Base-by-base conservation (phyloP, 176 grass and related monocot genomes). In the Saccharum spontaneum region DNA sequence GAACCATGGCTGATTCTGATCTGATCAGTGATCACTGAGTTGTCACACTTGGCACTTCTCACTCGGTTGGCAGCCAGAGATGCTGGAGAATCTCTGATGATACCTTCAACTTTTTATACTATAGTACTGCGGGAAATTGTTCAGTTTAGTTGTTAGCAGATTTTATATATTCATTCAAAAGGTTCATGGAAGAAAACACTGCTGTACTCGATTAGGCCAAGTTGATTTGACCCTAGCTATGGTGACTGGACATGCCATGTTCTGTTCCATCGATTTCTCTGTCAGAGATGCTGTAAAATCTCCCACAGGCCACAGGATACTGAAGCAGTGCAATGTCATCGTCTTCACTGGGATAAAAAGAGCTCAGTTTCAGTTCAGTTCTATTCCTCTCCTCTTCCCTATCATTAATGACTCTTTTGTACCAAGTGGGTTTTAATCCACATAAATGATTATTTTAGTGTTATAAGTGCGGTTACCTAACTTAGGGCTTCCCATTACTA, bases 211-310 rank as follows among this genome's bases (percentile, higher is more conserved):
- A 12, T 39, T 28, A 67, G 40, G 71, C 22, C 20, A 39, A n/a
- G 55, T 17, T 66, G 57, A 77, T 68, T 54, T 54, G 50, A 54
- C 50, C 50, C 50, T 54, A 52, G 16, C 49, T 1, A 38, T 57
- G 55, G 67, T 86, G 68, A 50, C 54, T 62, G 31, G 39, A 61
- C 66, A 79, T 71, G 67, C 76, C 9, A n/a, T 54, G 46, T n/a
- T 80, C 43, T 65, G 22, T 75, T 74, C 34, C 7, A 46, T 87
- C 44, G 44, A 43, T 76, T 68, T 87, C 59, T 54, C 36, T 68
- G 18, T 28, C 78, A 37, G 12, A 46, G 69, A 64, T 83, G 10
- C 62, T 60, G 55, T 31, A 48, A 48, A 69, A 82, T 39, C 15
- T 71, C 64, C 39, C 37, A 57, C 18, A 57, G 17, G 52, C 7